phyloP scores from a whole-genome alignment of 2,329 filamentous ascomycete genomes.

The Epichloe sibirici region DNA sequence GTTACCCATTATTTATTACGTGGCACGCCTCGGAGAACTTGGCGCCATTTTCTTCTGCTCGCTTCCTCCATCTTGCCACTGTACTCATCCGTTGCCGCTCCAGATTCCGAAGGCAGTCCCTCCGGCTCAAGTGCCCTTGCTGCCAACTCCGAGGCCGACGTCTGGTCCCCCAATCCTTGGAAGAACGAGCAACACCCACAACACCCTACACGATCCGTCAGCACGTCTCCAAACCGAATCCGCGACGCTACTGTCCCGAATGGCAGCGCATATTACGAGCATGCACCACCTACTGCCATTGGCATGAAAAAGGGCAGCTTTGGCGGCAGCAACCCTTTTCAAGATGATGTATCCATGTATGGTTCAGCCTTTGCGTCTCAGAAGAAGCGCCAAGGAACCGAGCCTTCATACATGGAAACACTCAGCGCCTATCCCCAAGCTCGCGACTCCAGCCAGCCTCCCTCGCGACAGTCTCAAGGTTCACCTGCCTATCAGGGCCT shows the following conservation, averaged over 20 bases:
- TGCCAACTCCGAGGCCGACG: slow-evolving; percentile 55
- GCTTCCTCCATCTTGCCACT: slow-evolving; percentile 6
- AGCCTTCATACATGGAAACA: slow-evolving; percentile 28
- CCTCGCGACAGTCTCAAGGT: slow-evolving; percentile 41
- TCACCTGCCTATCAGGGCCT: slow-evolving; percentile 25
- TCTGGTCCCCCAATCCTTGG: slow-evolving; percentile 50
- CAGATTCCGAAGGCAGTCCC: slow-evolving; percentile 28
- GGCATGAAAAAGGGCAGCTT: slow-evolving; percentile 22
- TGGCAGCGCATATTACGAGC: slow-evolving; percentile 31
- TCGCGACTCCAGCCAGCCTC: slow-evolving; percentile 43
- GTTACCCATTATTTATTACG: slow-evolving; percentile 8
- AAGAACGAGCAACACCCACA: slow-evolving; percentile 37
- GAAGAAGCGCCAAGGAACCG: slow-evolving; percentile 21
- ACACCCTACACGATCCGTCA: slow-evolving; percentile 29
- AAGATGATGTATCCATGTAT: slow-evolving; percentile 16
- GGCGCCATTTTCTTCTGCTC: neutral
- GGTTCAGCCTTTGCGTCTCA: slow-evolving; percentile 14
- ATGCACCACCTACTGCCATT: slow-evolving; percentile 33
- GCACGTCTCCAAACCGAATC: slow-evolving; percentile 45
- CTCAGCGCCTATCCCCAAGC: slow-evolving; percentile 24
- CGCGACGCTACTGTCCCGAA: slow-evolving; percentile 35
- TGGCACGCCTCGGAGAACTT: neutral
- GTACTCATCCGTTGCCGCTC: neutral
- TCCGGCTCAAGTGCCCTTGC: slow-evolving; percentile 60
- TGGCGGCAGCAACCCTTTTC: slow-evolving; percentile 12